Evolutionary conservation across 202 grass and related monocot genomes (phyloP), one percentile per base, ranked within the genome.

Genomic region (Setaria viridis): DNA sequence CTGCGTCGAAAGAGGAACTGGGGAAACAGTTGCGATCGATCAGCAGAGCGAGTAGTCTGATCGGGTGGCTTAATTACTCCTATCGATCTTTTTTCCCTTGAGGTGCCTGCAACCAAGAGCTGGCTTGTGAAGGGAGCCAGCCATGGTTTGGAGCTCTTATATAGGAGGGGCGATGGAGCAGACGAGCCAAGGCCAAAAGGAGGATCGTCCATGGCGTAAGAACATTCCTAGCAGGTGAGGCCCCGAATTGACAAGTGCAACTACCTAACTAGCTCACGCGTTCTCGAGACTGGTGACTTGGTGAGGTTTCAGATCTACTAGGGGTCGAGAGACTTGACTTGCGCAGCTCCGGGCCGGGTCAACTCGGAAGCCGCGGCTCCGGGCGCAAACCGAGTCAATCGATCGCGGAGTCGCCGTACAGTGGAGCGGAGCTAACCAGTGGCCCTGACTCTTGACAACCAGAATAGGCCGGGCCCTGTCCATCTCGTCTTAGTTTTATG

Each of bases 101-200:
- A 72, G 42, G 11, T 70, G 67, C 2, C 9, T 70, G 60, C 60
- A 63, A 33, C 60, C 60, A 63, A 63, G 67, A 69, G 19, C 67
- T 13, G 42, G 2, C 1, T 46, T 45, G 67, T 12, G 70, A 34
- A 34, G 25, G 25, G 47, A 17, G 25, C 0, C 29, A 17, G 48
- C 30, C 71, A n/a, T 55, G 72, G 49, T 30, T 4, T 4, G 33
- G 15, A 51, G 72, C 72, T 74, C 71, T 55, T 55, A 55, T 55
- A 55, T 74, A 74, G 2, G 1, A 2, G 9, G 20, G 13, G 72
- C 25, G 41, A n/a, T 4, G 34, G 8, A 9, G 66, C 17, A 11
- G 66, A 25, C 25, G 71, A 19, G 48, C 17, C 29, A 54, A 54
- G 71, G 1, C 47, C 14, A 17, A 8, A 2, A 65, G 62, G 64